Evolutionary conservation across 495 filamentous ascomycete species (phyloP), one percentile per base, ranked within the genome.

Genomic region (Achaetomiella virescens): DNA sequence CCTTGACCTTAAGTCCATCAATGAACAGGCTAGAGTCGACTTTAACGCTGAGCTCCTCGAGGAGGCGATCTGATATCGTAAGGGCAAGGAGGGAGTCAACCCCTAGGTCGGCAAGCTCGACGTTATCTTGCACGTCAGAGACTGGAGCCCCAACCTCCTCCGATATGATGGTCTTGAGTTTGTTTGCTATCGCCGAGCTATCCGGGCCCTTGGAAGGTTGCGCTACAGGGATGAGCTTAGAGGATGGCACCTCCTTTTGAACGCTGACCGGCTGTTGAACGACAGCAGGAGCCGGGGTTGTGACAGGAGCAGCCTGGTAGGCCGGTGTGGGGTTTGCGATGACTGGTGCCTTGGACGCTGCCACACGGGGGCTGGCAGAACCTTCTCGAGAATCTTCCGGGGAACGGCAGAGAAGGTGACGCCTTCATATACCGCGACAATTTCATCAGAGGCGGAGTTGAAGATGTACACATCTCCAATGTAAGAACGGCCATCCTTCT

Each of bases 401-500:
- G 27, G 27, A 9, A 31, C 27, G 9, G 27, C 27, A 31, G 27
- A 31, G 9, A 31, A 31, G 27, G 27, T 31, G 9, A 31, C 27
- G 27, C 27, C 27, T 9, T 31, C 27, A 9, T 31, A 31, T 9
- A 31, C 27, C 5, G 27, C 27, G 27, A 31, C 9, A 9, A 31
- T 31, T 4, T 4, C 4, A 31, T 31, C 5, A 9, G 27, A 31
- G 9, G 9, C 77, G 48, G 25, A 14, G 31, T 81, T 78, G 35
- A 78, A 80, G 11, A 83, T 66, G 31, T 77, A 79, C 20, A 83
- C 73, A 59, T 84, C 77, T 24, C 81, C 77, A 43, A 66, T 53
- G 24, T 72, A 61, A 0, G 55, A 62, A 8, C 63, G 54, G 24
- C 52, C 47, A 52, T 48, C 57, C 68, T 78, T 73, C 69, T 48